Evolutionary conservation across 78 protist genomes (phyloP).

Genomic region (Ministeria vibrans): DNA sequence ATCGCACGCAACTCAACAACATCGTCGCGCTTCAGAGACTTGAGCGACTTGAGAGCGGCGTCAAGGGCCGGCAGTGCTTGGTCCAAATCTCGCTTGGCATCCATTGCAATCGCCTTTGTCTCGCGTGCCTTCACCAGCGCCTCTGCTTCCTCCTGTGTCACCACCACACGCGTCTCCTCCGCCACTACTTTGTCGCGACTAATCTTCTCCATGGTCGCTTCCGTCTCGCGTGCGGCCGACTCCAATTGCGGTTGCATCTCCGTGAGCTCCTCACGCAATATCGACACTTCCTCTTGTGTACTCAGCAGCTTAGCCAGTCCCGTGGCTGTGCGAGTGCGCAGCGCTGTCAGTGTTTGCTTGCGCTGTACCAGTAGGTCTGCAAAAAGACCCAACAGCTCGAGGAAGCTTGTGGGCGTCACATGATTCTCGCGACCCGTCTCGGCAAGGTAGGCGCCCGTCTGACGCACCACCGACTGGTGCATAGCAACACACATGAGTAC

Average conservation of each 20-base stretch:
- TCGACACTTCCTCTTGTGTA: slow-evolving; percentile 64
- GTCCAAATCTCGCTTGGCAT: slow-evolving; percentile 58
- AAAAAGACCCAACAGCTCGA: slow-evolving; percentile 55
- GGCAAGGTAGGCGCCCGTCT: slow-evolving; percentile 8
- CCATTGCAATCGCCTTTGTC: slow-evolving; percentile 42
- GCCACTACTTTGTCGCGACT: slow-evolving; percentile 52
- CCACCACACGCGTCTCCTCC: slow-evolving; percentile 27
- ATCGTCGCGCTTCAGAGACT: slow-evolving; percentile 48
- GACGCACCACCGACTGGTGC: slow-evolving; percentile 55
- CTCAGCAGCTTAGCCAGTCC: slow-evolving; percentile 84
- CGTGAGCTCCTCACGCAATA: slow-evolving; percentile 49
- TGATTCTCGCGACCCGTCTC: slow-evolving; percentile 51
- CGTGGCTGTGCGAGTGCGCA: slow-evolving; percentile 7
- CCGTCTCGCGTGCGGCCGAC: slow-evolving; percentile 40
- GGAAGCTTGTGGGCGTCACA: slow-evolving; percentile 76
- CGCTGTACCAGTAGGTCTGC: not conserved
- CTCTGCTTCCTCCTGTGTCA: slow-evolving; percentile 45
- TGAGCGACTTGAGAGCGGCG: slow-evolving; percentile 51
- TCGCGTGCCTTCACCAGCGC: slow-evolving; percentile 53
- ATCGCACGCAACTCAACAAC: slow-evolving; percentile 55
- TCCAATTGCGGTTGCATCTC: slow-evolving; percentile 65
- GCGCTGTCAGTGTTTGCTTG: not conserved
- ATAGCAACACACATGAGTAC: slow-evolving; percentile 51
- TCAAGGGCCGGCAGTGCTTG: slow-evolving; percentile 83
- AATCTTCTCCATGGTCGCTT: slow-evolving; percentile 50